phyloP scores from a whole-genome alignment of 2,329 filamentous ascomycete species.

The Pyrenochaeta sp. region DNA sequence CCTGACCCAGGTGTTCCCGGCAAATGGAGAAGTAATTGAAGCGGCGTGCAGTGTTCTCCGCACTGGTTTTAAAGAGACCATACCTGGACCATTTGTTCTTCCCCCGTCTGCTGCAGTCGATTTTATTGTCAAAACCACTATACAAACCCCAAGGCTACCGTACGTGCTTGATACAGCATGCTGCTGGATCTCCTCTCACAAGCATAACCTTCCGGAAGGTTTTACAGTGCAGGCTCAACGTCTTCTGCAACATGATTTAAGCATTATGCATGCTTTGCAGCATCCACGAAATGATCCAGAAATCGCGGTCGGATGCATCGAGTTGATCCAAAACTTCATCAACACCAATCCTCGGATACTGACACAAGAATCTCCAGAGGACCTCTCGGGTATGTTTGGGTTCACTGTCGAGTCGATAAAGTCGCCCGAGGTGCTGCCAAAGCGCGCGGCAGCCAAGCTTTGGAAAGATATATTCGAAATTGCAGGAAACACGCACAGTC shows the following conservation, averaged over 20 bases:
- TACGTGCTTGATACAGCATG: slow-evolving; percentile 75
- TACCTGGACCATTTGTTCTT: slow-evolving; percentile 80
- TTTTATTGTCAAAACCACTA: slow-evolving; percentile 68
- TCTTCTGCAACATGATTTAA: slow-evolving; percentile 67
- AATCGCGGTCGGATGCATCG: slow-evolving; percentile 76
- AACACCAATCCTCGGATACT: slow-evolving; percentile 69
- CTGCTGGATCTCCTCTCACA: slow-evolving; percentile 64
- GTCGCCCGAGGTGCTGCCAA: slow-evolving; percentile 77
- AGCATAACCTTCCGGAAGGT: slow-evolving; percentile 53
- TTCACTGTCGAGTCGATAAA: slow-evolving; percentile 76
- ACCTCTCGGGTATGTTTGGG: slow-evolving; percentile 72
- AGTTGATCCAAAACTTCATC: slow-evolving; percentile 73
- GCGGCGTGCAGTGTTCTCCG: slow-evolving; percentile 75
- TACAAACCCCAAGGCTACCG: slow-evolving; percentile 72
- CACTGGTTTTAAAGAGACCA: slow-evolving; percentile 77
- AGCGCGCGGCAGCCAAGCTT: slow-evolving; percentile 76
- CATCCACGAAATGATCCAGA: slow-evolving; percentile 73
- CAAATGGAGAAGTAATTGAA: slow-evolving; percentile 74
- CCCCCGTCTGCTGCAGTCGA: slow-evolving; percentile 70
- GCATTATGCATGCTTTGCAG: slow-evolving; percentile 69
- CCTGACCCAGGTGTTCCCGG: slow-evolving; percentile 63
- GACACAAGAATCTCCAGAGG: slow-evolving; percentile 65
- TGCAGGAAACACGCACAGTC: slow-evolving; percentile 34
- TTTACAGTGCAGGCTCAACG: slow-evolving; percentile 39
- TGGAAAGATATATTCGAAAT: slow-evolving; percentile 63